Percentiles rank a stretch among this genome's conserved stretches.
phyloP scores from a whole-genome alignment of 768 basidiomycete species.

The Aureoboletus auriporus region DNA sequence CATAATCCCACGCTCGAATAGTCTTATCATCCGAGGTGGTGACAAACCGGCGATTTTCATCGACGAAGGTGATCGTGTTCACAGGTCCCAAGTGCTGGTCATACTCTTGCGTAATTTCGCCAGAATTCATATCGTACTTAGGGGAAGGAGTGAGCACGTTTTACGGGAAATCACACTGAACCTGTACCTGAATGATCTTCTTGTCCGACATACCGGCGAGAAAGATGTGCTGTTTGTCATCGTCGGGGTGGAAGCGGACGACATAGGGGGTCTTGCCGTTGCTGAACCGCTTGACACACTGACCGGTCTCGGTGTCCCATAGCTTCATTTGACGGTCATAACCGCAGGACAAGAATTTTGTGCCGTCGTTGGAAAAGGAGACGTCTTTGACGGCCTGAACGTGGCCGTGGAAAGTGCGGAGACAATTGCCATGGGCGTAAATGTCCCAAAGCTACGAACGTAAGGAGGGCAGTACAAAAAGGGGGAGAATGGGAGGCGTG shows the following conservation, averaged over 20 bases:
- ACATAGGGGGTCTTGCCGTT: slow-evolving; percentile 98
- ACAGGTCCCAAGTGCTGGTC: slow-evolving; percentile 98
- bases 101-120: slow-evolving; percentile 97
- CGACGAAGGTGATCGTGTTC: slow-evolving; percentile 98
- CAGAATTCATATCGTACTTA: slow-evolving; percentile 93
- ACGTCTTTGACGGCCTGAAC: slow-evolving; percentile 96
- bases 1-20: slow-evolving; percentile 98
- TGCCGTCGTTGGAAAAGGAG: slow-evolving; percentile 91
- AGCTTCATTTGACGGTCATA: slow-evolving; percentile 98
- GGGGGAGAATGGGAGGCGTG: slow-evolving; percentile 25
- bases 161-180: not conserved
- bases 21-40: slow-evolving; percentile 99
- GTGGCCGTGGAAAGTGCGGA: slow-evolving; percentile 97
- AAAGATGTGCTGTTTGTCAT: slow-evolving; percentile 94
- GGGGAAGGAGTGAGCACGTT: slow-evolving; percentile 1
- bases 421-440: slow-evolving; percentile 93
- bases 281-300: slow-evolving; percentile 93
- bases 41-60: slow-evolving; percentile 95
- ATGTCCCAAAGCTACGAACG: slow-evolving; percentile 89
- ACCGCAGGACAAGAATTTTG: slow-evolving; percentile 83
- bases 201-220: slow-evolving; percentile 99
- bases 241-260: slow-evolving; percentile 91
- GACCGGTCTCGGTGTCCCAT: slow-evolving; percentile 99
- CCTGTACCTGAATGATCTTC: slow-evolving; percentile 89
- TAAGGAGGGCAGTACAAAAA: slow-evolving; percentile 1